Evolutionary conservation across 1,284 basidiomycete species (phyloP), one percentile per base, ranked within the genome.

Genomic region (Leccinum griseonigrum): DNA sequence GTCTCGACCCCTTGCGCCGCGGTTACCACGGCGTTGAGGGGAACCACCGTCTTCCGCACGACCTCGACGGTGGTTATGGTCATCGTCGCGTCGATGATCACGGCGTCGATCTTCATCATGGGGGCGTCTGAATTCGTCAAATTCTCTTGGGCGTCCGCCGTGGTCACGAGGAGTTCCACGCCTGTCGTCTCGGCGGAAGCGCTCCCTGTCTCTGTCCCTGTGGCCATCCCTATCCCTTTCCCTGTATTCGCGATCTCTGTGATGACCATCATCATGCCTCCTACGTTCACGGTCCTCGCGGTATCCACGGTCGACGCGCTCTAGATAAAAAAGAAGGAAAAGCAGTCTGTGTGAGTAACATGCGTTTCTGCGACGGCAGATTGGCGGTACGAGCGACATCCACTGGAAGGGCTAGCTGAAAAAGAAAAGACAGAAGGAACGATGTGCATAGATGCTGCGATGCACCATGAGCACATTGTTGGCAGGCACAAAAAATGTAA

Each of bases 391-490:
- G 75, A 73, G 72, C 71, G 69, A 69, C 69, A 71, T 73, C 73
- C 72, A 69, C 60, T 63, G 63, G 60, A 77, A 74, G 74, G 72
- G 82, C 81, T 82, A 80, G 84, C 85, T 85, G 85, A 84, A 81
- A 84, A 81, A 75, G 79, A 77, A 78, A 69, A 75, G 72, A 71
- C 10, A 72, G 80, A 76, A 79, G 75, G 74, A 75, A 71, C 80
- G 84, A 78, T 81, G 82, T 84, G 84, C 84, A 79, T 72, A 72
- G 71, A 77, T 74, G 67, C 70, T 75, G 74, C 69, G 75, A 78
- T 81, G 84, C 86, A 85, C 84, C 85, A 85, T 87, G 83, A 87
- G 85, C 80, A 74, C 72, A 69, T 73, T 68, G 70, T 76, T 64
- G 65, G 61, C 63, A 60, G 58, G 58, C 54, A 61, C 59, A 4